Percentiles rank a stretch among this genome's conserved stretches.
These are phyloP conservation scores for Pythium guiyangense DNA, from an alignment of 352 stramenopile genomes.

Conservation along the genomic window DNA sequence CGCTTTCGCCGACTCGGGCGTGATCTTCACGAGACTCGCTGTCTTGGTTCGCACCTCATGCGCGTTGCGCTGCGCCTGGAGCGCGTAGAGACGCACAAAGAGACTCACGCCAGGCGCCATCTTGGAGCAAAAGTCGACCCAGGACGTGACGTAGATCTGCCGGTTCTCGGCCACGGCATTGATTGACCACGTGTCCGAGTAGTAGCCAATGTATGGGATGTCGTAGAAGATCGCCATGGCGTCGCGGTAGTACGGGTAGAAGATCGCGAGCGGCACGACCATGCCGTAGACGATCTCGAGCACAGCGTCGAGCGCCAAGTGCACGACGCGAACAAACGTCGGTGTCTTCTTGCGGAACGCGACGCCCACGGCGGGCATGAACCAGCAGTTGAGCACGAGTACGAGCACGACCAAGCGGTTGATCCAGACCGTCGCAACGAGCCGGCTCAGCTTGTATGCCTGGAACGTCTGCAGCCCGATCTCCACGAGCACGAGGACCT, in stretches of 20 bases:
- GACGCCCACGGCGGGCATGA: constrained; percentile 2
- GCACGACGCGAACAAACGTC: no score
- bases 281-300: constrained; percentile 17
- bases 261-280: constrained; percentile 22
- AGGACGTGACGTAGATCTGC: constrained; percentile 11
- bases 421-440: no score
- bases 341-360: no score
- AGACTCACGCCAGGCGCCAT: not conserved
- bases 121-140: constrained; percentile 16
- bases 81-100: not conserved
- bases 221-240: constrained; percentile 12
- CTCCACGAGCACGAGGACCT: not conserved
- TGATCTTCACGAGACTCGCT: no score
- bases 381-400: constrained; percentile 9
- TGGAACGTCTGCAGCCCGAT: constrained; percentile 10
- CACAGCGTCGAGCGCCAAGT: constrained; percentile 9
- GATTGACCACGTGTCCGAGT: no score
- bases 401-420: constrained; percentile 14
- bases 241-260: constrained; percentile 17
- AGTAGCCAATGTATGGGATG: constrained; percentile 9
- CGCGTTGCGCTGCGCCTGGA: not conserved
- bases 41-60: not conserved
- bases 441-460: constrained; percentile 8
- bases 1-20: no score
- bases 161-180: no score